A percentile compares a stretch with the other conserved stretches of the same genome.
Evolutionary conservation across 1,284 basidiomycete species (phyloP).

Genomic region (Coniferiporia weirii): DNA sequence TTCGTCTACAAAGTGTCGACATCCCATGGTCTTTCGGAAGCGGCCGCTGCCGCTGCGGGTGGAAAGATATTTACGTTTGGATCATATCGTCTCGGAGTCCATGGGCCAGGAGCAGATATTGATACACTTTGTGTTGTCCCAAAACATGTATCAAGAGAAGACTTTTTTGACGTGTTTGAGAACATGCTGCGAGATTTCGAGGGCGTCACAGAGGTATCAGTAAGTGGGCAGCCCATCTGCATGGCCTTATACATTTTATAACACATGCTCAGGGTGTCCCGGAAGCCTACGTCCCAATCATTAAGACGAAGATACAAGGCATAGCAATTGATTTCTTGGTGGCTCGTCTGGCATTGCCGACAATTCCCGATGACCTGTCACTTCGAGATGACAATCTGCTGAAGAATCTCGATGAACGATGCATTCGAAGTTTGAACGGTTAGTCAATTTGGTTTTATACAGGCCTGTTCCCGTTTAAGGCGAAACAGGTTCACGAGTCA

Average conservation of each 20-base stretch:
- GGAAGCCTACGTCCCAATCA: conserved; percentile 93
- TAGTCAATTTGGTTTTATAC: conserved; percentile 22
- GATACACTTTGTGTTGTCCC: conserved; percentile 99
- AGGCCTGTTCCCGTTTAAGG: conserved; percentile 17
- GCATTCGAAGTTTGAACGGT: conserved; percentile 94
- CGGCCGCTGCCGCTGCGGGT: conserved; percentile 81
- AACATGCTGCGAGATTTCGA: conserved; percentile 84
- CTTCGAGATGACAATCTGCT: conserved; percentile 90
- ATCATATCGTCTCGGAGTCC: conserved; percentile 93
- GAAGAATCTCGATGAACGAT: conserved; percentile 90
- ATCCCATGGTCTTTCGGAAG: conserved; percentile 78
- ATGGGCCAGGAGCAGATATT: conserved; percentile 95
- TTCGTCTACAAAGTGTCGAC: conserved; percentile 88
- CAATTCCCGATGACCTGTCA: conserved; percentile 88
- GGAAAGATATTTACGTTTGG: conserved; percentile 99
- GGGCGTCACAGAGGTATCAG: conserved; percentile 86
- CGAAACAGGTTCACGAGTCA: conserved; percentile 82
- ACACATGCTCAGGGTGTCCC: conserved; percentile 71
- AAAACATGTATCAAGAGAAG: conserved; percentile 90
- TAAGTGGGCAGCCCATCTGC: conserved; percentile 38
- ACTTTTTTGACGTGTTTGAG: conserved; percentile 94
- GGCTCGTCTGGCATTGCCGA: conserved; percentile 77
- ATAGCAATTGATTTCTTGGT: conserved; percentile 95
- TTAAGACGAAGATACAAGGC: conserved; percentile 88
- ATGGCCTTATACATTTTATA: conserved; percentile 13